phyloP scores from a whole-genome alignment of 2,329 filamentous ascomycete species.

The Claviceps fusiformis region DNA sequence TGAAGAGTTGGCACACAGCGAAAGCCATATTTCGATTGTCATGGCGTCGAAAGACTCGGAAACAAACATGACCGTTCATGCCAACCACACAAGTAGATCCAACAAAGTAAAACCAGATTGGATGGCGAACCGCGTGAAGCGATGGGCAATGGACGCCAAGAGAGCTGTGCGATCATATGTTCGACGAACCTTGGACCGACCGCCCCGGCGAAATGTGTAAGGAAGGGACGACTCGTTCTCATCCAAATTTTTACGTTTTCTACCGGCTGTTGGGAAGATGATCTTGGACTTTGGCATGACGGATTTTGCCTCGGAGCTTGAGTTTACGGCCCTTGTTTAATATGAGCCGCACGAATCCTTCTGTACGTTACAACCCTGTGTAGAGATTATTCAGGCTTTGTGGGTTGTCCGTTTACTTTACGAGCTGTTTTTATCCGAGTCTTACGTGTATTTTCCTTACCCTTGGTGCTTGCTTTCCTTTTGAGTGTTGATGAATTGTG shows the following conservation, averaged over 20 bases:
- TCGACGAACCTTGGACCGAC: constrained; percentile 19
- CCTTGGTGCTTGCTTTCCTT: too few relatives aligned
- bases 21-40: constrained; percentile 1
- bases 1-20: constrained; percentile 3
- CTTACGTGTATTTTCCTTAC: neutral
- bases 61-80: constrained; percentile 1
- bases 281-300: constrained; percentile 1
- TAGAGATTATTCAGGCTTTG: neutral
- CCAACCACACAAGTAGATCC: neutral
- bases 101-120: constrained; percentile 9
- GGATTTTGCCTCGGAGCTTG: neutral
- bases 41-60: constrained; percentile 2
- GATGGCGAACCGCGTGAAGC: constrained; percentile 16
- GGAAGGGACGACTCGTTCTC: neutral
- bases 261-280: constrained; percentile 3
- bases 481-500: too few relatives aligned
- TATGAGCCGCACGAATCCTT: neutral
- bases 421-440: neutral
- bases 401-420: neutral
- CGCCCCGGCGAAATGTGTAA: constrained; percentile 10
- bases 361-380: neutral
- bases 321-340: neutral
- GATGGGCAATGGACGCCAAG: constrained; percentile 22
- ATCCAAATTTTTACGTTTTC: neutral
- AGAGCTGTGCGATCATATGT: constrained; percentile 20